Percentiles rank a stretch among this genome's conserved stretches.
phyloP scores from a whole-genome alignment of 139 green algal genomes.

The Desmodesmus armatus region DNA sequence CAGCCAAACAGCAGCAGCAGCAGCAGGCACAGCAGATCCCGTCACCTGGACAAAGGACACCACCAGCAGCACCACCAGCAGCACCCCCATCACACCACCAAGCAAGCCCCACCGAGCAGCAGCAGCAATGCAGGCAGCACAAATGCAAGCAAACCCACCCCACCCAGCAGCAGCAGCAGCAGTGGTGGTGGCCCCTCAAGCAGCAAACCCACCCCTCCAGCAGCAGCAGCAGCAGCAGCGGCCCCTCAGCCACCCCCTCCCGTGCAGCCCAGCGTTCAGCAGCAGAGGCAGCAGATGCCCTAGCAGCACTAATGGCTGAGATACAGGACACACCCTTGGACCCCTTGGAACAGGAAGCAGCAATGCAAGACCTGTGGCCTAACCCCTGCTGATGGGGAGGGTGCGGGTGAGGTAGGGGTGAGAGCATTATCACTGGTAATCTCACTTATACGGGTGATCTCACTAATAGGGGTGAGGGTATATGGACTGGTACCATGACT shows the following conservation, averaged over 20 bases:
- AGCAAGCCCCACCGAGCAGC: constrained; percentile 14
- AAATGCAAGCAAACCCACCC: background rate
- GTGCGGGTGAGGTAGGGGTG: background rate
- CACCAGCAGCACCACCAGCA: constrained; percentile 31
- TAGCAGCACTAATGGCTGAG: constrained; percentile 38
- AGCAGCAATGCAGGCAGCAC: background rate
- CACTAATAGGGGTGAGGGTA: background rate
- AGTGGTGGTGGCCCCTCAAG: background rate
- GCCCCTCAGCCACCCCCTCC: too few species aligned
- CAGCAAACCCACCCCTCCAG: background rate
- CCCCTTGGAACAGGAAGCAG: background rate
- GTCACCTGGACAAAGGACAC: background rate
- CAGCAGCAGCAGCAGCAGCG: constrained; percentile 10
- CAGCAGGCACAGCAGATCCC: background rate
- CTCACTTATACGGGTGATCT: background rate
- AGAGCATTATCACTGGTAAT: too few species aligned
- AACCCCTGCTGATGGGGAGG: background rate
- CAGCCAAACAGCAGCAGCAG: constrained; percentile 2
- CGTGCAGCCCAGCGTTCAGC: too few species aligned
- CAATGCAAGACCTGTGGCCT: constrained; percentile 1
- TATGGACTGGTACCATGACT: too few species aligned
- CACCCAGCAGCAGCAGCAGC: constrained; percentile 19
- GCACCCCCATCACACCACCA: background rate
- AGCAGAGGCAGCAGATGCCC: constrained; percentile 24
- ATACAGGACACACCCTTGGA: constrained; percentile 4